Conservation (phyloP, 768 basidiomycete genomes). For the Suillus sp. region DNA sequence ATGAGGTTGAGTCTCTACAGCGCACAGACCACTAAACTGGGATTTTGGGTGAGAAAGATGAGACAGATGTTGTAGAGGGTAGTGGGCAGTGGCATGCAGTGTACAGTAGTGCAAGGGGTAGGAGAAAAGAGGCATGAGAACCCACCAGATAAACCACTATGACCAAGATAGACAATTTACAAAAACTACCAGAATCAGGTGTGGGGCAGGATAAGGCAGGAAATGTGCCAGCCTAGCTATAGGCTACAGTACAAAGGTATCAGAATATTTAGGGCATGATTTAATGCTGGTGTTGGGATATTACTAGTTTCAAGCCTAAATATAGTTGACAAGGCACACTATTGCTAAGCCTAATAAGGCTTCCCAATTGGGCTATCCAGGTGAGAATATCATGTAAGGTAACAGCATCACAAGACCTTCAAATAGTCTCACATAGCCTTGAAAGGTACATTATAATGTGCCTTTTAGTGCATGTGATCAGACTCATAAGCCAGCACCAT, state of each 20-base stretch:
- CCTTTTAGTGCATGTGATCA: too few relatives aligned
- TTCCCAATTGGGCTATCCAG: neutral
- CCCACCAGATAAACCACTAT: neutral
- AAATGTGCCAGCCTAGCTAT: neutral
- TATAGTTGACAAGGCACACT: neutral
- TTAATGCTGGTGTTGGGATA: too few relatives aligned
- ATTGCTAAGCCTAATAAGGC: neutral
- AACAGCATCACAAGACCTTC: too few relatives aligned
- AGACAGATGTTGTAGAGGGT: neutral
- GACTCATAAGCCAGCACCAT: too few relatives aligned
- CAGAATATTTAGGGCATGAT: too few relatives aligned
- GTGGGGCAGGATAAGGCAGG: neutral
- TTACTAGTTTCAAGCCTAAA: neutral
- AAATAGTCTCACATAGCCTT: too few relatives aligned
- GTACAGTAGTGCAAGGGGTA: neutral
- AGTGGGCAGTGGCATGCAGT: neutral
- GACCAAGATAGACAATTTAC: neutral
- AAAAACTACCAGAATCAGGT: neutral
- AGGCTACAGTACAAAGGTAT: neutral
- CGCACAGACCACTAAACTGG: neutral
- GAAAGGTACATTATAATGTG: too few relatives aligned
- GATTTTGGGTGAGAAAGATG: neutral
- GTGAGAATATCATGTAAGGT: neutral
- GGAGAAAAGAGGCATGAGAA: neutral
- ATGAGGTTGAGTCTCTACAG: too few relatives aligned